Percentiles rank a stretch among this genome's conserved stretches.
These are phyloP conservation scores for Buxus sempervirens DNA, from an alignment of 164 flowering plant genomes.

Conservation along the genomic window DNA sequence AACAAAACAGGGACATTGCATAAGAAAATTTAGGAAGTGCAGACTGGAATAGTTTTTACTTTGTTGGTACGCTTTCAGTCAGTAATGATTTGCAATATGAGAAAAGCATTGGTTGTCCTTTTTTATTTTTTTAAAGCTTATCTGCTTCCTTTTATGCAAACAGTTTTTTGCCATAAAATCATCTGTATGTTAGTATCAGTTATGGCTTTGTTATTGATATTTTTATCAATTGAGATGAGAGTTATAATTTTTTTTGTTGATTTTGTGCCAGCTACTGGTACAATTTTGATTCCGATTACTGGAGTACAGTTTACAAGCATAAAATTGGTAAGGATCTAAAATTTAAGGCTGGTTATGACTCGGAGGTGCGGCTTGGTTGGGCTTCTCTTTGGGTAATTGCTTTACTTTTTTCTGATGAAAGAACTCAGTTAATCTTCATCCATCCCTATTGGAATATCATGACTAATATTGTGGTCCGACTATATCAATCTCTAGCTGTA, in stretches of 20 bases:
- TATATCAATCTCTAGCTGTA: too few species aligned
- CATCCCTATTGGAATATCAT: background rate
- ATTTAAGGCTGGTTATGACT: constrained; percentile 94
- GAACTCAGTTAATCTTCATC: background rate
- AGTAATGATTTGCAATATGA: background rate
- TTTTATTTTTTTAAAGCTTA: background rate
- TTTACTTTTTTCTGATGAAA: background rate
- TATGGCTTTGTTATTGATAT: background rate
- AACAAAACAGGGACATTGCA: background rate
- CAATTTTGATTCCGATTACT: constrained; percentile 63
- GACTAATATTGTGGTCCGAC: too few species aligned
- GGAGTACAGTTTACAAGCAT: constrained; percentile 92
- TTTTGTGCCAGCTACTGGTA: constrained; percentile 68
- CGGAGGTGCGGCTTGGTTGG: constrained; percentile 87
- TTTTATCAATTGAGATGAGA: background rate
- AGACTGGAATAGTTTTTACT: background rate
- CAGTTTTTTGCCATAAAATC: background rate
- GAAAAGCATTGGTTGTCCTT: background rate
- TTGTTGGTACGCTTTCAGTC: background rate
- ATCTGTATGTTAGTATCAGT: background rate
- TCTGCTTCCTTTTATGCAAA: background rate
- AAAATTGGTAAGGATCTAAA: constrained; percentile 70
- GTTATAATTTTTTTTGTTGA: background rate
- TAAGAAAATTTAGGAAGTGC: background rate
- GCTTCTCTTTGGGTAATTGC: constrained; percentile 86